Percentiles rank a stretch among this genome's conserved stretches.
These are phyloP conservation scores for Trebouxiophyceae sp. DNA, from an alignment of 163 green algal species.

Conservation along the genomic window DNA sequence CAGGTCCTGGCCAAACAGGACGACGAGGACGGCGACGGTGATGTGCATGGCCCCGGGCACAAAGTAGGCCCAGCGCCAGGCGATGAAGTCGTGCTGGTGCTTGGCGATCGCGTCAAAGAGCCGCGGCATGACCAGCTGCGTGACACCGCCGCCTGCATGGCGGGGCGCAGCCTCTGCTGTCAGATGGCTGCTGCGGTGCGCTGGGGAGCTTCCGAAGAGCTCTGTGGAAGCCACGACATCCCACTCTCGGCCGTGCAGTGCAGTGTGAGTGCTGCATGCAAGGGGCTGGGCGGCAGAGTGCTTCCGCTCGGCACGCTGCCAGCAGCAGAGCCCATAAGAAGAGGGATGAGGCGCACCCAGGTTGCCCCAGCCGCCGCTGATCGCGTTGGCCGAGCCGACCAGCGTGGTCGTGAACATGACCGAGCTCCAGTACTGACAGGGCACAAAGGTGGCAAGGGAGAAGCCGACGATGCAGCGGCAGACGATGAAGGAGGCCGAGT, in stretches of 20 bases:
- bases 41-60: conserved; percentile 79
- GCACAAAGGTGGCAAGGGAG: conserved; percentile 84
- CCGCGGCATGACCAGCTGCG: conserved; percentile 88
- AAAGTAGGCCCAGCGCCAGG: conserved; percentile 90
- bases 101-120: conserved; percentile 28
- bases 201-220: too few species aligned
- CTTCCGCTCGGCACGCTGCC: too few species aligned
- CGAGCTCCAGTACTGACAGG: conserved; percentile 87
- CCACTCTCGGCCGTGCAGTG: too few species aligned
- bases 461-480: conserved; percentile 85
- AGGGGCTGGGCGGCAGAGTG: too few species aligned
- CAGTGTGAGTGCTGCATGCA: too few species aligned
- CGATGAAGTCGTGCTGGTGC: conserved; percentile 33
- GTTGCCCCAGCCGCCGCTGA: conserved; percentile 88
- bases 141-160: conserved; percentile 63
- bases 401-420: conserved; percentile 79
- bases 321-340: too few species aligned
- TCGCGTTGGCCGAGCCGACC: conserved; percentile 78
- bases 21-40: conserved; percentile 57
- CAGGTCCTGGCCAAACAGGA: conserved; percentile 56
- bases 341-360: conserved; percentile 57
- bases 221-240: too few species aligned
- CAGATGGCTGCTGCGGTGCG: too few species aligned
- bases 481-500: conserved; percentile 66
- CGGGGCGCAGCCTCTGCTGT: too few species aligned